phyloP scores from a whole-genome alignment of 2,329 filamentous ascomycete species.

The Fusarium goolgardi region DNA sequence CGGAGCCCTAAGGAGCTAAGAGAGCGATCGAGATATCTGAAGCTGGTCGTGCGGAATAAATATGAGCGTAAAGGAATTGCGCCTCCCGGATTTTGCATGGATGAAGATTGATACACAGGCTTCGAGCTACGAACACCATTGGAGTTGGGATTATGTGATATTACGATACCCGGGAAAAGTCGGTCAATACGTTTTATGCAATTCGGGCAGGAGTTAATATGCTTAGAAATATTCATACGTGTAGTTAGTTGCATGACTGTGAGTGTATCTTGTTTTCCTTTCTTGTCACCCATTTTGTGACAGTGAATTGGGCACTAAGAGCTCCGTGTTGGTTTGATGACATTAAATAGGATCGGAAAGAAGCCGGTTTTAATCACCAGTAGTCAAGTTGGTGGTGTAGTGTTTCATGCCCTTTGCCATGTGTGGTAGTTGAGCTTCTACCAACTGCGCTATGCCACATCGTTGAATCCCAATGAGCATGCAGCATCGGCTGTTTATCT shows the following conservation, averaged over 20 bases:
- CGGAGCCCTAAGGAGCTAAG: conserved; percentile 37
- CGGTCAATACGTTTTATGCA: background rate
- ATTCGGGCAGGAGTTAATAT: conserved; percentile 8
- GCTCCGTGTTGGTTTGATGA: background rate
- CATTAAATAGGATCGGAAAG: conserved; percentile 5
- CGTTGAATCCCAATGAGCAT: conserved; percentile 21
- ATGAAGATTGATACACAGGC: conserved; percentile 11
- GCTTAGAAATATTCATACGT: background rate
- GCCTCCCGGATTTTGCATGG: conserved; percentile 47
- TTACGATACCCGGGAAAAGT: conserved; percentile 37
- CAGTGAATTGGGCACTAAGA: background rate
- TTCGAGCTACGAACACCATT: background rate
- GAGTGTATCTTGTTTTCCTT: background rate
- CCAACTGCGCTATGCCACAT: conserved; percentile 44
- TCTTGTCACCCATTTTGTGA: background rate
- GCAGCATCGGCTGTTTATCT: conserved; percentile 27
- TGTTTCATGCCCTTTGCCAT: conserved; percentile 20
- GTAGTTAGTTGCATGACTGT: background rate
- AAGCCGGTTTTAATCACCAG: background rate
- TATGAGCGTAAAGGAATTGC: conserved; percentile 25
- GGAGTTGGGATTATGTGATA: conserved; percentile 27
- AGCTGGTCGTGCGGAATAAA: conserved; percentile 33
- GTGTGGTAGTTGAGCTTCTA: conserved; percentile 20
- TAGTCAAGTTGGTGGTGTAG: background rate
- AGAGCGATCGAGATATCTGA: conserved; percentile 40